Evolutionary conservation across 73 alveolate genomes (phyloP), one percentile per base, ranked within the genome.

Genomic region (Paramecium sexaurelia): DNA sequence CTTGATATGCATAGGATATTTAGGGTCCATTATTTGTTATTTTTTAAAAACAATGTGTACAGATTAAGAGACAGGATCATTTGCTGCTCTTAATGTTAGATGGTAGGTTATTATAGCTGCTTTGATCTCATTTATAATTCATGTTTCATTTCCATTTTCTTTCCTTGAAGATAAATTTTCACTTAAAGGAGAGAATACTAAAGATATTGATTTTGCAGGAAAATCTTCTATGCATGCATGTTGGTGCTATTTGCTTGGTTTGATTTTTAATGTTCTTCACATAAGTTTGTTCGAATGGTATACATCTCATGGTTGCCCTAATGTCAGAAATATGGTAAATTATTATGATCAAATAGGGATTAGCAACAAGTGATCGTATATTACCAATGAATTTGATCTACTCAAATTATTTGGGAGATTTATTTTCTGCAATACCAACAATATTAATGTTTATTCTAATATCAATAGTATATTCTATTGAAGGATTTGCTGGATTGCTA

Each of bases 51-150:
- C 90, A 3, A 24, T 39, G 37, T 78, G 43, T 43, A 6, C 43
- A 78, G 90, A 78, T 43, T 43, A 78, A 45, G 90, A 78, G 29
- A 78, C 90, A 4, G 73, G 90, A 11, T 78, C 90, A 40, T 78
- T 78, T 43, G 90, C 90, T 41, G 73, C 90, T 9, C 40, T 45
- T 37, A 78, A 78, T 78, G 73, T 45, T 3, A 78, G 90, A 41
- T 78, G 90, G 90, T 78, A 78, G 24, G 90, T 78, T 6, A 78
- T 78, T 78, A 78, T 78, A 8, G 90, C 75, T 24, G 90, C 90
- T 1, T 15, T 78, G 20, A 78, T 78, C 22, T 41, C 75, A 22
- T 78, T 78, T 36, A 22, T 78, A 5, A 24, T 78, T 22, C 55
- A 29, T 24, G 55, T 78, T 1, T 41, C 73, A 36, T 40, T 78